Conservation (phyloP, 2,329 filamentous ascomycete species). For the Alternaria triticimaculans region DNA sequence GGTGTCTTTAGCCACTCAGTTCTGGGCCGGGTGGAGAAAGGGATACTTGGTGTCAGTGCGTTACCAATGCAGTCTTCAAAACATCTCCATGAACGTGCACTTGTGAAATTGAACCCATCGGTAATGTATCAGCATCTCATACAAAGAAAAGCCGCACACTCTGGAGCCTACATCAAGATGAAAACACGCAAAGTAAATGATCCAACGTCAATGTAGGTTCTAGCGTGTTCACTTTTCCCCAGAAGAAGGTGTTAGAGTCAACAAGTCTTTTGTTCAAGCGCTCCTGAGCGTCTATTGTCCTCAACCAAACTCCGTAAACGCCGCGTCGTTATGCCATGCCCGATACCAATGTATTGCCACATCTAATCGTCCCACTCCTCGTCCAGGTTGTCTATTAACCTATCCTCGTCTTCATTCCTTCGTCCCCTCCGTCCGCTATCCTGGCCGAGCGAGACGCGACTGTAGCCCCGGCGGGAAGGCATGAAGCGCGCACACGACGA, state of each 20-base stretch:
- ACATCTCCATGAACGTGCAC: not conserved
- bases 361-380: slow-evolving; percentile 89
- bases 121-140: not conserved
- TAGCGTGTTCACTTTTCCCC: not conserved
- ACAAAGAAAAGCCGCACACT: not conserved
- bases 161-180: not conserved
- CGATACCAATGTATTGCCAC: not conserved
- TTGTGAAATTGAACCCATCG: not conserved
- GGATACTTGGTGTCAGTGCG: not conserved
- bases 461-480: slow-evolving; percentile 71
- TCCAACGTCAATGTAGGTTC: not conserved
- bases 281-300: slow-evolving; percentile 5
- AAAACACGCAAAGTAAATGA: not conserved
- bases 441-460: slow-evolving; percentile 62
- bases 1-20: not conserved
- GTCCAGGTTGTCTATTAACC: slow-evolving; percentile 92
- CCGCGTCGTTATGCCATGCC: slow-evolving; percentile 3
- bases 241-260: not conserved
- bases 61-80: not conserved
- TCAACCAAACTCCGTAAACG: slow-evolving; percentile 8
- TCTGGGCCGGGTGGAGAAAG: not conserved
- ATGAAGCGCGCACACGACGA: slow-evolving; percentile 73
- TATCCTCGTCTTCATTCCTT: slow-evolving; percentile 81
- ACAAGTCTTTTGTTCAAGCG: not conserved
- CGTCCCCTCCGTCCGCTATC: slow-evolving; percentile 52